Evolutionary conservation across 1,139 yeast species (phyloP), one percentile per base, ranked within the genome.

Genomic region (Magnusiomyces ingens): DNA sequence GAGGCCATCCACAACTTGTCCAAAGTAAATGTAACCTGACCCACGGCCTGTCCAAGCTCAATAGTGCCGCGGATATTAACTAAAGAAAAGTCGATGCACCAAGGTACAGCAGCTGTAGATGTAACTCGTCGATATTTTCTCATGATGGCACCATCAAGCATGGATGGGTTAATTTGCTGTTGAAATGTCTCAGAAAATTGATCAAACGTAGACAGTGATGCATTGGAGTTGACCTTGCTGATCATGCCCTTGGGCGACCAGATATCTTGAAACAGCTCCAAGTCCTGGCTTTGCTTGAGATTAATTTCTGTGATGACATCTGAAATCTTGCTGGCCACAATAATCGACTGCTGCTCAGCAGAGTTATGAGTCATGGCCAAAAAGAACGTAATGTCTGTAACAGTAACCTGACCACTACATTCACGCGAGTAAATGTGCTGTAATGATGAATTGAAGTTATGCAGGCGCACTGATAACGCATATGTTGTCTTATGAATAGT

Each of bases 341-440:
- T 55, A 40, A 57, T 57, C 1, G 56, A 59, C 36, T 56, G 58
- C 48, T 54, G 52, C 41, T 58, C 57, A 19, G 62, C 55, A 3
- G 57, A 51, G 10, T 58, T 55, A 37, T 62, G 56, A 36, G 63
- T 62, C 50, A 67, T 66, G 45, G 65, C 61, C 2, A 61, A 71
- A 12, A 73, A 70, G 12, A 75, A 35, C 32, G 80, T 65, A 4
- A 84, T 68, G 42, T 75, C 72, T n/a, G 79, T 74, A n/a, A 87
- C 68, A 1, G 72, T 71, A 15, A 88, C 69, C 13, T 86, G 82
- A 0, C 95, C 95, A 74, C 96, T 88, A 0, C 85, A 79, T 60
- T 89, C 96, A 57, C 96, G 79, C 0, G 98, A 91, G 64, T 89
- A 93, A 17, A 88, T 81, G 67, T 93, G 99, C 63, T 90, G 96